Evolutionary conservation across 257 asterid species (phyloP), one percentile per base, ranked within the genome.

Genomic region (Marsdenia floribunda): DNA sequence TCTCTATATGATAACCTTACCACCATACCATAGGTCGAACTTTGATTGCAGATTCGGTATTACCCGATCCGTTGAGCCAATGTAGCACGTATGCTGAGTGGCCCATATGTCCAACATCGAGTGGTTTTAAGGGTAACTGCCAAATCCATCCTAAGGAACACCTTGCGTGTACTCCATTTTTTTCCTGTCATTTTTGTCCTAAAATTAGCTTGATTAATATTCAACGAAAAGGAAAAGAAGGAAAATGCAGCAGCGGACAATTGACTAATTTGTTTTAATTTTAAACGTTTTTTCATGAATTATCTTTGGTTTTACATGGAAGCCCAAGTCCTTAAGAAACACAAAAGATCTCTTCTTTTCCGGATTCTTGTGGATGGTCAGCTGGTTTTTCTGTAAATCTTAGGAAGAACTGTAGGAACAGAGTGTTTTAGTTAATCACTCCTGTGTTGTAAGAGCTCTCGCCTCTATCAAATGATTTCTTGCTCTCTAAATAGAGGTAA

Each of bases 261-360:
- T 46, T n/a, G 26, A 57, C 70, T 55, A 26, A 18, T 55, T 57
- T 76, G 70, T 38, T 46, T 29, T 38, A 59, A 54, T 67, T 65
- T 66, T 24, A 26, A 60, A 52, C n/a, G 26, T 70, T 15, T 49
- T 49, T 68, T 69, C 71, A 19, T 58, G 54, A 68, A 50, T 78
- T 81, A 79, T 76, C 69, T 58, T 78, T 87, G 87, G 33, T 29
- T 65, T 84, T 76, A 18, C 18, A 54, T 52, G 75, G 83, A 81
- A 80, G 55, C 61, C 64, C 82, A 40, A 21, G 21, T 50, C 40
- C 50, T 75, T 42, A 82, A 84, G 86, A 83, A 84, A 87, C 76
- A 78, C 50, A 6, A 55, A 50, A 74, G 52, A 64, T 68, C 68
- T 37, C 55, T 54, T 18, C 10, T 74, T 52, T 35, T 82, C 79